Evolutionary conservation across 1,284 basidiomycete genomes (phyloP).

Genomic region (Phellinidium pouzarii): DNA sequence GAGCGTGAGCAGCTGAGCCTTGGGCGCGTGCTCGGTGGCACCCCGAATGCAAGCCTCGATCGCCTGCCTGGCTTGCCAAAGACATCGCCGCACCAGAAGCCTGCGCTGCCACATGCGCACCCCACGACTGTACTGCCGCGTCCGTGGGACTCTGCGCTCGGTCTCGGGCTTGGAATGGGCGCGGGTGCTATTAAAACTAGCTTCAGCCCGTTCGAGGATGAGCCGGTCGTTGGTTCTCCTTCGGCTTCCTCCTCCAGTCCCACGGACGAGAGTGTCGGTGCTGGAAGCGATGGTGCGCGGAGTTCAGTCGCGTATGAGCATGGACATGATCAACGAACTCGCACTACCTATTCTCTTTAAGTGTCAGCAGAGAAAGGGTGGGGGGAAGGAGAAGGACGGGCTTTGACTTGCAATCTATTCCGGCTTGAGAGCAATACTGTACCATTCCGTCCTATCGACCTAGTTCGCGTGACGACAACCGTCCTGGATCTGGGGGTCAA

Average conservation of each 20-base stretch:
- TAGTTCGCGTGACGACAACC: neutral
- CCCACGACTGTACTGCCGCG: neutral
- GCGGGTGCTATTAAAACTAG: neutral
- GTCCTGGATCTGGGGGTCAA: neutral
- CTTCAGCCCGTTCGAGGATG: constrained; percentile 15
- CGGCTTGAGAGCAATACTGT: neutral
- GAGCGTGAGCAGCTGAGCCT: constrained; percentile 26
- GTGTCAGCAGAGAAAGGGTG: neutral
- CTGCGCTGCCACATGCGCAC: constrained; percentile 2
- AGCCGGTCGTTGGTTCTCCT: neutral
- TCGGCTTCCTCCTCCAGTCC: neutral
- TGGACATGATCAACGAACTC: neutral
- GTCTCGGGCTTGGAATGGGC: neutral
- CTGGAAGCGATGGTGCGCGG: neutral
- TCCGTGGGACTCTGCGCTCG: neutral
- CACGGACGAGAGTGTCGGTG: neutral
- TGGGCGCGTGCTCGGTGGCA: constrained; percentile 18
- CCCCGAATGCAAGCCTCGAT: constrained; percentile 14
- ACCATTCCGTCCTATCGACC: neutral
- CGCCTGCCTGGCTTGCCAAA: constrained; percentile 5
- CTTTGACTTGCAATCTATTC: neutral
- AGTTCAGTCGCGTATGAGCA: neutral
- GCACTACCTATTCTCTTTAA: neutral
- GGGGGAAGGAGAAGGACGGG: too few relatives aligned
- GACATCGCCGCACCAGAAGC: constrained; percentile 11